A percentile compares a stretch with the other conserved stretches of the same genome.
phyloP scores from a whole-genome alignment of 495 filamentous ascomycete genomes.

The Usnea hakonensis region DNA sequence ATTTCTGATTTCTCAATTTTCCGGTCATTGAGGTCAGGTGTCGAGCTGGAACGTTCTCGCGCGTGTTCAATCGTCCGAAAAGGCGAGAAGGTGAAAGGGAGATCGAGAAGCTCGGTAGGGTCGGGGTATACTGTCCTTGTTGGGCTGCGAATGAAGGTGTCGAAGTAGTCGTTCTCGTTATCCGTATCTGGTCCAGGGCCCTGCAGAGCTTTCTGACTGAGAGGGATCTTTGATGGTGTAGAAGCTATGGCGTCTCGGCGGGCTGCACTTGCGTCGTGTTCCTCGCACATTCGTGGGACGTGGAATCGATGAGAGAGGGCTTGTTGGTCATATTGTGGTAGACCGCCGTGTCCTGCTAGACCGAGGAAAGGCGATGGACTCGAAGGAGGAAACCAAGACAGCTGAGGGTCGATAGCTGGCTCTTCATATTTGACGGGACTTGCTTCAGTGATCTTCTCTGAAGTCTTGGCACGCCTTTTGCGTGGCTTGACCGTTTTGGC shows the following conservation, averaged over 20 bases:
- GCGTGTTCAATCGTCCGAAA: not conserved
- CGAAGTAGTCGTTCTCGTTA: conserved; percentile 12
- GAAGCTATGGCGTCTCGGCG: not conserved
- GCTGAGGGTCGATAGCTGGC: conserved; percentile 21
- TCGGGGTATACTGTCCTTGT: conserved; percentile 18
- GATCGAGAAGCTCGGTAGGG: conserved; percentile 7
- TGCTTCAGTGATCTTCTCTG: not conserved
- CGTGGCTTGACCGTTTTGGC: not conserved
- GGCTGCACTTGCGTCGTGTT: not conserved
- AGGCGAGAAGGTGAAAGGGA: not conserved
- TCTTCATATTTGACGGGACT: conserved; percentile 10
- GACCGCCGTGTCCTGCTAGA: not conserved
- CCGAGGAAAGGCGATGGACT: conserved; percentile 2
- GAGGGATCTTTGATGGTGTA: not conserved
- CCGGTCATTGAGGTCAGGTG: conserved; percentile 26
- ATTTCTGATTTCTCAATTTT: conserved; percentile 35
- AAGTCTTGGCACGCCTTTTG: conserved; percentile 1
- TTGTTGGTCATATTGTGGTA: conserved; percentile 2
- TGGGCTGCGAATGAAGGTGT: conserved; percentile 10
- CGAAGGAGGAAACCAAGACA: conserved; percentile 5
- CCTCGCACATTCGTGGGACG: conserved; percentile 30
- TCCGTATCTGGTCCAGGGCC: not conserved
- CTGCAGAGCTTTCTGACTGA: not conserved
- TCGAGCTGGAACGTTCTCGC: not conserved
- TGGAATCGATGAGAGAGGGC: conserved; percentile 25